These are phyloP conservation scores for Ananas comosus DNA, from an alignment of 176 grass and related monocot genomes.

Conservation along the genomic window DNA sequence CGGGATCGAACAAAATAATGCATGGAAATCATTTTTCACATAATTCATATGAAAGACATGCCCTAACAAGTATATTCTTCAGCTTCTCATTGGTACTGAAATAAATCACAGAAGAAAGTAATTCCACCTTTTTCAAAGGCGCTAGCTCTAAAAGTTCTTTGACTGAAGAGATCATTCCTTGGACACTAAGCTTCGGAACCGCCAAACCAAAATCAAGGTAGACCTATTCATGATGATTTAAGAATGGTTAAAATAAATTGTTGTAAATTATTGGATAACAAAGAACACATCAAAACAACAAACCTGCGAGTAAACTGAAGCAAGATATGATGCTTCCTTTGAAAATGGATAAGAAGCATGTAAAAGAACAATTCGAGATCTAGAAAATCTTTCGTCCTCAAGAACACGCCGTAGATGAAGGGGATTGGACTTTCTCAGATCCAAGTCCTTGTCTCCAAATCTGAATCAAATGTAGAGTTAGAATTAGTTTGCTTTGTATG, in stretches of 20 bases:
- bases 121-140: slow-evolving; percentile 71
- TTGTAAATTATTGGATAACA: slow-evolving; percentile 1
- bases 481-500: not conserved
- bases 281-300: slow-evolving; percentile 6
- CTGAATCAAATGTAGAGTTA: slow-evolving; percentile 34
- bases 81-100: not conserved
- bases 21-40: no score
- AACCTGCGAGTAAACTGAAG: slow-evolving; percentile 97
- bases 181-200: slow-evolving; percentile 93
- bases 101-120: not conserved
- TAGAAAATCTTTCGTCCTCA: slow-evolving; percentile 69
- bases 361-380: slow-evolving; percentile 82
- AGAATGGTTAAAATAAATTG: slow-evolving; percentile 13
- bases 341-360: slow-evolving; percentile 98
- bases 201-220: slow-evolving; percentile 99
- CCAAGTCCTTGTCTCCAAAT: slow-evolving; percentile 91
- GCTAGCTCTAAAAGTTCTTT: slow-evolving; percentile 88
- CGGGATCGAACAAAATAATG: not conserved
- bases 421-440: slow-evolving; percentile 82
- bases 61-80: not conserved
- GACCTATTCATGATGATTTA: slow-evolving; percentile 38
- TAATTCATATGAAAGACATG: not conserved
- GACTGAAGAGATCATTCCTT: slow-evolving; percentile 77
- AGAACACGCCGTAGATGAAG: slow-evolving; percentile 75
- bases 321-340: slow-evolving; percentile 98